Evolutionary conservation across 805 yeast genomes (phyloP), one percentile per base, ranked within the genome.

Genomic region (Cyberlindnera suaveolens): DNA sequence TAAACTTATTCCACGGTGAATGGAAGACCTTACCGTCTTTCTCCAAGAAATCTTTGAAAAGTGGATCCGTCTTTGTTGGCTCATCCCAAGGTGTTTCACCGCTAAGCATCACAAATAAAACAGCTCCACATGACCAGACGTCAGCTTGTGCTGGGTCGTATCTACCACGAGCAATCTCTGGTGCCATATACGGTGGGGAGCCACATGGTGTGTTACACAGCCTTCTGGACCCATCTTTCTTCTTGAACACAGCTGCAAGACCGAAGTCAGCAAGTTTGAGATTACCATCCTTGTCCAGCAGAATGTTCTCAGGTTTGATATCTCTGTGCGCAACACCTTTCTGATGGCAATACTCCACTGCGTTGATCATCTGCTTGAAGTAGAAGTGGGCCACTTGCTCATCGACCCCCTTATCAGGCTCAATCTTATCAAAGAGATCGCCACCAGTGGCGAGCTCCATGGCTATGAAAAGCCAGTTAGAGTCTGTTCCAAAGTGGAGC

Each of bases 251-350:
- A 27, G 80, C 72, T 0, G 90, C 88, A 14, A 85, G 63, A 0
- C 93, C 93, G 63, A 85, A 84, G 62, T 84, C 93, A 0, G 87
- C 80, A n/a, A 84, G 61, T 52, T 83, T 82, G 55, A 85, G 59
- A 56, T 83, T 82, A 3, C 90, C 89, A 27, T 67, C 60, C 19
- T 65, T 65, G 56, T 82, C 87, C 14, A 85, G 61, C 23, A 85
- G 64, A 9, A 85, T 70, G 51, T 81, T 81, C 51, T 82, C 87
- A 1, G 87, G 87, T 50, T 81, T 81, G 41, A 82, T 72, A 56
- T 81, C 85, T 40, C 87, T 60, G 56, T 78, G 85, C 3, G 85
- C 82, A 30, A 81, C 79, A 10, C 87, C 87, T 37, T 71, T 68
- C 13, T 67, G 59, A 52, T 85, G 95, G 35, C 83, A 56, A 48